phyloP scores from a whole-genome alignment of 106 monocot species.

The Cymbidium sinense region DNA sequence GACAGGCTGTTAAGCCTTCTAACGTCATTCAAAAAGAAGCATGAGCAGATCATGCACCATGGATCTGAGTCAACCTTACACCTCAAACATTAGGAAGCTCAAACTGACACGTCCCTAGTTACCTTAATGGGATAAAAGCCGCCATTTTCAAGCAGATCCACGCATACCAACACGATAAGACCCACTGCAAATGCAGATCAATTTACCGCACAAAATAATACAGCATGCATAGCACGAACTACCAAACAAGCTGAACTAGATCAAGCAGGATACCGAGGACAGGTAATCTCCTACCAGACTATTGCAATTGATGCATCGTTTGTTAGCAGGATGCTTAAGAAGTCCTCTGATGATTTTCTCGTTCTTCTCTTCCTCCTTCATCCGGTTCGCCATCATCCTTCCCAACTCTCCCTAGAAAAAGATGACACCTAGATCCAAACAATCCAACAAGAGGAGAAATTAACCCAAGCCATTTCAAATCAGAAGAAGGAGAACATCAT shows the following conservation, averaged over 20 bases:
- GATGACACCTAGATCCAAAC: constrained; percentile 5
- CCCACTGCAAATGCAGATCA: neutral
- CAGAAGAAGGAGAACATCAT: neutral
- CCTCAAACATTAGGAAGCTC: neutral
- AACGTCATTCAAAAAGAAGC: neutral
- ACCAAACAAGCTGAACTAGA: neutral
- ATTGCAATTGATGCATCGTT: constrained; percentile 88
- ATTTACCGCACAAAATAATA: neutral
- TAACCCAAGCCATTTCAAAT: neutral
- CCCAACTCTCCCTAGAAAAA: neutral
- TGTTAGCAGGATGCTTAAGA: constrained; percentile 70
- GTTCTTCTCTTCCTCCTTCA: constrained; percentile 91
- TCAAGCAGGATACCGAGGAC: neutral
- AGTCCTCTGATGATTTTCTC: constrained; percentile 91
- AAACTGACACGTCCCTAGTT: neutral
- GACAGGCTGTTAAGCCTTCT: too few relatives aligned
- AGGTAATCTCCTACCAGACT: constrained; percentile 48
- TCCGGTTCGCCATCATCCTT: constrained; percentile 51
- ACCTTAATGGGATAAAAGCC: neutral
- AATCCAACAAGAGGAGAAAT: neutral
- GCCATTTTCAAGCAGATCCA: constrained; percentile 2
- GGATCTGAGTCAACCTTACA: neutral
- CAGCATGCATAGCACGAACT: neutral
- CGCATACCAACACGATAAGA: neutral
- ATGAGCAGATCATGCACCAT: neutral